Evolutionary conservation across 306 rosid species (phyloP).

Genomic region (Clitoria ternatea): DNA sequence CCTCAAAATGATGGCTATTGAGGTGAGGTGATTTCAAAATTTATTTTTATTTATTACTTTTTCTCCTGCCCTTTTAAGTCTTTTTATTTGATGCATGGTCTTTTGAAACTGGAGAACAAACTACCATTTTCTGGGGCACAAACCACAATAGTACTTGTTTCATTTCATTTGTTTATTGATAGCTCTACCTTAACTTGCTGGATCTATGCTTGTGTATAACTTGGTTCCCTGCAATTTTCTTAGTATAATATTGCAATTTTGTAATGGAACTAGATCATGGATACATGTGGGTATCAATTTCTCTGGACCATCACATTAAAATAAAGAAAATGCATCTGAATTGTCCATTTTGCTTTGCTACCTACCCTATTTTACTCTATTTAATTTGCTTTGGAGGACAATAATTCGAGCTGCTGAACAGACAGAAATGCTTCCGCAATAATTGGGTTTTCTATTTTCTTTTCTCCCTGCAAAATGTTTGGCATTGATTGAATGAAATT

Average conservation of each 20-base stretch:
- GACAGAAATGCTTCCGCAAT: constrained; percentile 18
- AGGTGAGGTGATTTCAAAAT: neutral
- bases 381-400: neutral
- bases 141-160: neutral
- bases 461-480: neutral
- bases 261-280: neutral
- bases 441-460: neutral
- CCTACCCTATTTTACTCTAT: neutral
- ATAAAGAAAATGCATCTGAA: constrained; percentile 2
- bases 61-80: neutral
- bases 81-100: neutral
- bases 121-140: neutral
- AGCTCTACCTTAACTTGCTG: neutral
- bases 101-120: neutral
- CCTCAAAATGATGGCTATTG: neutral
- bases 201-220: neutral
- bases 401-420: constrained; percentile 10
- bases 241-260: constrained; percentile 24
- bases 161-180: neutral
- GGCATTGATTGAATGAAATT: neutral
- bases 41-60: neutral
- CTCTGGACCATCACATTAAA: constrained; percentile 18
- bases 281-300: constrained; percentile 23
- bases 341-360: neutral
- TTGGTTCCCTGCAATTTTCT: constrained; percentile 22